Evolutionary conservation across 1,284 basidiomycete species (phyloP), one percentile per base, ranked within the genome.

Genomic region (Apiotrichum sp.): DNA sequence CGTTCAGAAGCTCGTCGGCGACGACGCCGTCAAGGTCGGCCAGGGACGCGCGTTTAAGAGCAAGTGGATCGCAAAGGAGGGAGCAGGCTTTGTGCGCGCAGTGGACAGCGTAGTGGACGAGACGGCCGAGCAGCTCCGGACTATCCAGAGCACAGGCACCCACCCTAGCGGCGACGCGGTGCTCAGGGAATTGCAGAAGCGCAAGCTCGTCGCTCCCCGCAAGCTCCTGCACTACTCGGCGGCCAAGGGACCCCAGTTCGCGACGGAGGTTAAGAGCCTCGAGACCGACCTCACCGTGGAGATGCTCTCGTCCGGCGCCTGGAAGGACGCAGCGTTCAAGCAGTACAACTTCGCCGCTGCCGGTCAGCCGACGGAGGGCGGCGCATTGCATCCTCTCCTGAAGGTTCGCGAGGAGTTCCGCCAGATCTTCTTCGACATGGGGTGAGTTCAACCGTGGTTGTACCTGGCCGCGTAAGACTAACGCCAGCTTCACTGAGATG

Each of bases 321-420:
- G 93, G 93, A 92, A 95, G 77, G 86, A 84, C 0, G 83, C 92
- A 0, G 82, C 80, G 8, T 98, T 93, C 84, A 99, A 99, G 73
- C 93, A 93, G 74, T 99, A 98, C 80, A 99, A 99, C 78, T 98
- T 98, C 70, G 91, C 97, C 67, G 95, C 96, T 1, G 91, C 93
- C 65, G 96, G 96, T 59, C 84, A 87, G 41, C 87, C 87, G 4
- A 87, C 93, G 3, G 83, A 83, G 36, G 89, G 91, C 34, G 96
- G 96, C 50, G 92, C 93, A 10, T 80, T 98, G 36, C 96, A 98
- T 76, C 96, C 95, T 6, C 82, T 99, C 34, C 83, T 98, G 64
- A 98, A 98, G 80, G 96, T 99, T 38, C 83, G 96, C 53, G 95
- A 98, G 76, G 96, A 99, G 77, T 93, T 99, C 75, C 83, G 93